phyloP scores from a whole-genome alignment of 2,329 filamentous ascomycete species.

The Colletotrichum aenigma region DNA sequence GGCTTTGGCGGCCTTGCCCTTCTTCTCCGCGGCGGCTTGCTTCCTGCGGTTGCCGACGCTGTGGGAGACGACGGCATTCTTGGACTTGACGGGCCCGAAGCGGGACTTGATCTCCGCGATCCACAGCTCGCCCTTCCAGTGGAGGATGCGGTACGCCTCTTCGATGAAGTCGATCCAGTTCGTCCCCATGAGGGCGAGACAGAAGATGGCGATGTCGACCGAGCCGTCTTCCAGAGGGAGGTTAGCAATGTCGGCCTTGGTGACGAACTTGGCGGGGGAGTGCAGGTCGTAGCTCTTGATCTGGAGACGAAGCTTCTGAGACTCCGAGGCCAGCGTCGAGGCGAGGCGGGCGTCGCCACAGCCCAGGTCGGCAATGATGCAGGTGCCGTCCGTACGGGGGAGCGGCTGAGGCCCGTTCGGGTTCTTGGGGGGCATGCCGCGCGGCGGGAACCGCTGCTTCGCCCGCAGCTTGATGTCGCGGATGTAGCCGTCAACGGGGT shows the following conservation, averaged over 20 bases:
- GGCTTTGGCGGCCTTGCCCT: constrained; percentile 45
- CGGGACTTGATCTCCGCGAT: constrained; percentile 95
- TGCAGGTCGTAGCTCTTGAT: constrained; percentile 89
- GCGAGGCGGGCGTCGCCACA: constrained; percentile 91
- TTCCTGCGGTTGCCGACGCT: constrained; percentile 74
- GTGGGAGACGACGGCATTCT: constrained; percentile 60
- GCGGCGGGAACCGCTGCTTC: constrained; percentile 43
- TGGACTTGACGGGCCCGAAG: constrained; percentile 61
- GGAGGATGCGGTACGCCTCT: constrained; percentile 89
- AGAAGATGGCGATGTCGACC: constrained; percentile 91
- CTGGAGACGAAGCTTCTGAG: constrained; percentile 71
- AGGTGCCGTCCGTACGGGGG: constrained; percentile 73
- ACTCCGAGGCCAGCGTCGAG: constrained; percentile 65
- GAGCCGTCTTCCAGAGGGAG: constrained; percentile 77
- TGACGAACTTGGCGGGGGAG: constrained; percentile 76
- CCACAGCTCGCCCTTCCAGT: constrained; percentile 96
- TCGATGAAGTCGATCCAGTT: constrained; percentile 98
- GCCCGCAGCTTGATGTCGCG: constrained; percentile 71
- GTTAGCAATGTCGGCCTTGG: constrained; percentile 85
- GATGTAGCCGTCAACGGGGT: constrained; percentile 91
- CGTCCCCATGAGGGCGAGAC: constrained; percentile 96
- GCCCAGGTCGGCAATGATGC: constrained; percentile 87
- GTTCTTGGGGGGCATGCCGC: constrained; percentile 21
- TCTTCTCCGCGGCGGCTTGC: constrained; percentile 43
- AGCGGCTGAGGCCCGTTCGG: constrained; percentile 53